These are phyloP conservation scores for Metschnikowia anglica DNA, from an alignment of 805 yeast genomes.

Conservation along the genomic window DNA sequence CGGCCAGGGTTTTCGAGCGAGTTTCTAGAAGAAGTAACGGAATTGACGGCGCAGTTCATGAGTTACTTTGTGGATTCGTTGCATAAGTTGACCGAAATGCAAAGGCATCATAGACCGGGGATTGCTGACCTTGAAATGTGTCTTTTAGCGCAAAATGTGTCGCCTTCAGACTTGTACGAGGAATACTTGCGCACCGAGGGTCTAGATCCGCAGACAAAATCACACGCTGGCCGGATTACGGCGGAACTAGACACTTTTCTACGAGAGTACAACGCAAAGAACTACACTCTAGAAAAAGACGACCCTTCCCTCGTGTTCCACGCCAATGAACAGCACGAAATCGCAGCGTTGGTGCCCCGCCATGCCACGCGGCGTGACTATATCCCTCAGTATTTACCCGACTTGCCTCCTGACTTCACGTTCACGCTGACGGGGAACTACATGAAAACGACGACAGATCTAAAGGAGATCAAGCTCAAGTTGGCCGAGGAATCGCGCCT, in stretches of 20 bases:
- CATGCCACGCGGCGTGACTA: slow-evolving; percentile 40
- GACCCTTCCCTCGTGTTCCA: slow-evolving; percentile 53
- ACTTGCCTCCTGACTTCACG: slow-evolving; percentile 92
- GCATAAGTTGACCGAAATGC: slow-evolving; percentile 54
- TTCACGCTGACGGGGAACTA: slow-evolving; percentile 75
- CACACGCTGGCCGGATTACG: slow-evolving; percentile 8
- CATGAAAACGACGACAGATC: slow-evolving; percentile 62
- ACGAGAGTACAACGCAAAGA: slow-evolving; percentile 19
- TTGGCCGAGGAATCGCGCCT: slow-evolving; percentile 77
- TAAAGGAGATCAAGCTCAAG: slow-evolving; percentile 65
- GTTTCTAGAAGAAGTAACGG: slow-evolving; percentile 30
- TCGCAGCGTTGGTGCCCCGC: slow-evolving; percentile 56
- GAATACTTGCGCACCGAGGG: slow-evolving; percentile 27
- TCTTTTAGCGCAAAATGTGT: slow-evolving; percentile 42
- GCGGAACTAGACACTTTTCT: slow-evolving; percentile 12
- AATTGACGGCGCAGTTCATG: slow-evolving; percentile 32
- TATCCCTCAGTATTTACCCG: slow-evolving; percentile 79
- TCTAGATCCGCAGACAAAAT: slow-evolving; percentile 5
- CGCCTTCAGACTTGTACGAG: slow-evolving; percentile 37
- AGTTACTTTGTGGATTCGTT: slow-evolving; percentile 40
- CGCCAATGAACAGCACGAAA: slow-evolving; percentile 49
- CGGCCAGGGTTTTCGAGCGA: slow-evolving; percentile 26
- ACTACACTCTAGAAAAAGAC: slow-evolving; percentile 29
- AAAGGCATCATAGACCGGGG: slow-evolving; percentile 58
- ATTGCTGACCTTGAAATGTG: slow-evolving; percentile 50